phyloP scores from a whole-genome alignment of 345 rosid genomes.

The Aquilaria sinensis region DNA sequence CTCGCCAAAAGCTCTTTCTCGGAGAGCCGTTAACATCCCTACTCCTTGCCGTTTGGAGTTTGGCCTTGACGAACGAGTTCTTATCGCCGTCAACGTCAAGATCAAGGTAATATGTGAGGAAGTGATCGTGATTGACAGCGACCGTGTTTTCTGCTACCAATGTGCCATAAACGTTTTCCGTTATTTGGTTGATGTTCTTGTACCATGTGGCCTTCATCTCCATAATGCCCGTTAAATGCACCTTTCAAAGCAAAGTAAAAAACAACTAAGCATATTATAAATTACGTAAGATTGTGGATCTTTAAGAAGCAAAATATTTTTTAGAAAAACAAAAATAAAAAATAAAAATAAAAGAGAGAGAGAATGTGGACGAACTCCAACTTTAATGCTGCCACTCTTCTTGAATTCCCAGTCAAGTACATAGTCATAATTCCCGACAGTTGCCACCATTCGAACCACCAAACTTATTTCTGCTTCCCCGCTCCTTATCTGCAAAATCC shows the following conservation, averaged over 20 bases:
- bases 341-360: no score
- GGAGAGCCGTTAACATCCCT: conserved; percentile 26
- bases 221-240: conserved; percentile 57
- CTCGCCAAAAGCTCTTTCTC: conserved; percentile 69
- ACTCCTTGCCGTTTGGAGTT: conserved; percentile 30
- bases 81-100: conserved; percentile 62
- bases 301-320: neutral
- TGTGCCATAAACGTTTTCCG: conserved; percentile 41
- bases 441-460: conserved; percentile 71
- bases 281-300: neutral
- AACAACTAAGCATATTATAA: no score
- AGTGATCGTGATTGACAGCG: conserved; percentile 74
- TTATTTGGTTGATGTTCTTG: conserved; percentile 36
- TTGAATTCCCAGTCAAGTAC: conserved; percentile 78
- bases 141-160: conserved; percentile 61
- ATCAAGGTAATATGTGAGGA: conserved; percentile 67
- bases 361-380: conserved; percentile 37
- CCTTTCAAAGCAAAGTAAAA: conserved; percentile 21
- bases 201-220: conserved; percentile 49
- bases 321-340: no score
- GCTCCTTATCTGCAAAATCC: conserved; percentile 43
- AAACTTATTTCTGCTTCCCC: conserved; percentile 61
- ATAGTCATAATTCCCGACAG: conserved; percentile 79
- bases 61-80: conserved; percentile 70
- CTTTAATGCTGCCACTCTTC: conserved; percentile 54